Evolutionary conservation across 139 green algal species (phyloP).

Genomic region (Pleodorina starrii): DNA sequence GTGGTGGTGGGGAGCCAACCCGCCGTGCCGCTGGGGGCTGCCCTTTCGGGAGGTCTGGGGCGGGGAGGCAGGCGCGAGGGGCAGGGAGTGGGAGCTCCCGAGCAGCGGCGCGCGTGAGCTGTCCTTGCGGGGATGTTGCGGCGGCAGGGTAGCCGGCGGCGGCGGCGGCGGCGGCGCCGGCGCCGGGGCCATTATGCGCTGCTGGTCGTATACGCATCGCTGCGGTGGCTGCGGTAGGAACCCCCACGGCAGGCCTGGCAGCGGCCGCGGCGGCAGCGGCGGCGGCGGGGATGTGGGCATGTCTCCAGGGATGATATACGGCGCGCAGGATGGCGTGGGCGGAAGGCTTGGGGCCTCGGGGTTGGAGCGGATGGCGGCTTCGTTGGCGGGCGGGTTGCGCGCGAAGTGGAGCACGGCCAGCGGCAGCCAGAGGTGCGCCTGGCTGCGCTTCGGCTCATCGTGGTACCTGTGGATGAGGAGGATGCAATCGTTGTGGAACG

Average conservation of each 20-base stretch:
- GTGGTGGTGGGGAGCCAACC: neutral
- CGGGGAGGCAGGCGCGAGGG: neutral
- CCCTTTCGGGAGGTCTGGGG: neutral
- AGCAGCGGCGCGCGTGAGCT: neutral
- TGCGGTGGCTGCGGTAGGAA: neutral
- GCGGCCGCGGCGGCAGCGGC: neutral
- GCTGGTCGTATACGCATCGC: neutral
- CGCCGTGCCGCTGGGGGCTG: neutral
- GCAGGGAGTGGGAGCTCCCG: neutral
- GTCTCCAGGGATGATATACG: neutral
- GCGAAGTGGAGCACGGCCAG: constrained; percentile 25
- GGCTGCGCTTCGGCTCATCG: constrained; percentile 34
- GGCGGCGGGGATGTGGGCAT: neutral
- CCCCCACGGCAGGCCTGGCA: neutral
- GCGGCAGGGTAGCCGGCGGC: neutral
- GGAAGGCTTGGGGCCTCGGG: neutral
- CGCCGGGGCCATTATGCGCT: neutral
- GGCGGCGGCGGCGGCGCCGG: neutral
- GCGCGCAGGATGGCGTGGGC: neutral
- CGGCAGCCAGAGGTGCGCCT: constrained; percentile 29
- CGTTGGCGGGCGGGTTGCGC: constrained; percentile 15
- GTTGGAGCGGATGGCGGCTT: neutral
- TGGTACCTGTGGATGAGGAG: constrained; percentile 29
- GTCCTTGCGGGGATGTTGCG: neutral
- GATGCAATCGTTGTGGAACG: no score